A percentile compares a stretch with the other conserved stretches of the same genome.
Evolutionary conservation across 805 yeast species (phyloP).

Genomic region (Ogataea ganodermae): DNA sequence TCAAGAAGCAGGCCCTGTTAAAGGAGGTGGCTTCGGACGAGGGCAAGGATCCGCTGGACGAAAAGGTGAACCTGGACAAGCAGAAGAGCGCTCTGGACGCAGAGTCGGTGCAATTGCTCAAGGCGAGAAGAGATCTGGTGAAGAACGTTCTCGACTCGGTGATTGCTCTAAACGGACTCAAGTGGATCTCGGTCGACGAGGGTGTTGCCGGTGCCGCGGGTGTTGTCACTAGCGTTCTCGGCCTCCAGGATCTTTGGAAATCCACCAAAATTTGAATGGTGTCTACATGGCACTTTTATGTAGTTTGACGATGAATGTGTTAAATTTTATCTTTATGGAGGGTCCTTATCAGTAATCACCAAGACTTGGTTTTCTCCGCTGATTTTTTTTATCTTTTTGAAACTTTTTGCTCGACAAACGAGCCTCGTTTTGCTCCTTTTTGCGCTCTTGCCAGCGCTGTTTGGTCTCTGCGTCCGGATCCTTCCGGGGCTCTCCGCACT

Average conservation of each 20-base stretch:
- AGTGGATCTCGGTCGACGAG: conserved; percentile 63
- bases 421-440: conserved; percentile 25
- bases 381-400: conserved; percentile 27
- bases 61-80: conserved; percentile 28
- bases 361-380: conserved; percentile 20
- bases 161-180: conserved; percentile 72
- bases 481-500: conserved; percentile 38
- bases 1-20: conserved; percentile 37
- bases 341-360: conserved; percentile 14
- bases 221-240: conserved; percentile 74
- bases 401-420: conserved; percentile 25
- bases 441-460: conserved; percentile 43
- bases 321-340: too few species aligned
- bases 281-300: too few species aligned
- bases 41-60: conserved; percentile 39
- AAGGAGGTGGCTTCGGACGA: conserved; percentile 18
- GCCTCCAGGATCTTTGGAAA: conserved; percentile 72
- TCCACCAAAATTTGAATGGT: conserved; percentile 39
- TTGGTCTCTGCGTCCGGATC: conserved; percentile 44
- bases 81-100: conserved; percentile 36
- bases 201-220: conserved; percentile 86
- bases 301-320: too few species aligned
- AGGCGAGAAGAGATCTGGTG: conserved; percentile 60
- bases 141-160: conserved; percentile 78
- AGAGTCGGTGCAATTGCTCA: conserved; percentile 41